Conservation (phyloP, 2,329 filamentous ascomycete genomes). For the Cladophialophora carrionii region DNA sequence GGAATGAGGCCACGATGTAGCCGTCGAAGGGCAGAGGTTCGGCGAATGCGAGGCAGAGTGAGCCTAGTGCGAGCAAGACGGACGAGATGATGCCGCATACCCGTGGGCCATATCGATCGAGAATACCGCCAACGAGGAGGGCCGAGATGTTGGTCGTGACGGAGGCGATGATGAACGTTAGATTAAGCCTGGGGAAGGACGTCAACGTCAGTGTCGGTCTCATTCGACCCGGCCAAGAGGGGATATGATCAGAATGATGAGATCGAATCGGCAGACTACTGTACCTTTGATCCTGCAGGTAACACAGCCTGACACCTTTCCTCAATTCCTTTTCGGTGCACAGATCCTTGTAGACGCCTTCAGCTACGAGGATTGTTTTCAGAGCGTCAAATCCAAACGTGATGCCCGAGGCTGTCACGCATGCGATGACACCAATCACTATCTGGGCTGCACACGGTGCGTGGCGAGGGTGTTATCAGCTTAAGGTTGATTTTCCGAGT, state of each 20-base stretch:
- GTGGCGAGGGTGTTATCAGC: not conserved
- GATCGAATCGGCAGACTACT: slow-evolving; percentile 2
- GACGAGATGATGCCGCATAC: slow-evolving; percentile 72
- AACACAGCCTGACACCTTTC: slow-evolving; percentile 56
- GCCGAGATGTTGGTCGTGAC: slow-evolving; percentile 86
- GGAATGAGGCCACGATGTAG: slow-evolving; percentile 72
- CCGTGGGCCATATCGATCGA: slow-evolving; percentile 81
- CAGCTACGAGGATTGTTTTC: slow-evolving; percentile 76
- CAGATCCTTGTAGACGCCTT: slow-evolving; percentile 69
- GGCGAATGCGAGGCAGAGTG: slow-evolving; percentile 72
- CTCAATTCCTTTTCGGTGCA: slow-evolving; percentile 60
- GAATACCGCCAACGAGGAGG: slow-evolving; percentile 78
- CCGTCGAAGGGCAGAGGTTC: slow-evolving; percentile 69
- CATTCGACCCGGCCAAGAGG: not conserved
- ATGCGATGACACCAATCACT: slow-evolving; percentile 67
- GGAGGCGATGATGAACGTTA: slow-evolving; percentile 90
- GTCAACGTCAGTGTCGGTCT: not conserved
- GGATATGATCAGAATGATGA: not conserved
- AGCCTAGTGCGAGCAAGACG: slow-evolving; percentile 67
- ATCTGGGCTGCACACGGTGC: slow-evolving; percentile 58
- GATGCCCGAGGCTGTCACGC: slow-evolving; percentile 74
- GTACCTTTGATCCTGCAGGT: slow-evolving; percentile 59
- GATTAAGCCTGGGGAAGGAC: slow-evolving; percentile 62
- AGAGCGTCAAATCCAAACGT: slow-evolving; percentile 84
- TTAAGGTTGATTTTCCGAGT: not conserved